Percentiles rank a stretch among this genome's conserved stretches.
phyloP scores from a whole-genome alignment of 345 rosid genomes.

The Brassica nigra region DNA sequence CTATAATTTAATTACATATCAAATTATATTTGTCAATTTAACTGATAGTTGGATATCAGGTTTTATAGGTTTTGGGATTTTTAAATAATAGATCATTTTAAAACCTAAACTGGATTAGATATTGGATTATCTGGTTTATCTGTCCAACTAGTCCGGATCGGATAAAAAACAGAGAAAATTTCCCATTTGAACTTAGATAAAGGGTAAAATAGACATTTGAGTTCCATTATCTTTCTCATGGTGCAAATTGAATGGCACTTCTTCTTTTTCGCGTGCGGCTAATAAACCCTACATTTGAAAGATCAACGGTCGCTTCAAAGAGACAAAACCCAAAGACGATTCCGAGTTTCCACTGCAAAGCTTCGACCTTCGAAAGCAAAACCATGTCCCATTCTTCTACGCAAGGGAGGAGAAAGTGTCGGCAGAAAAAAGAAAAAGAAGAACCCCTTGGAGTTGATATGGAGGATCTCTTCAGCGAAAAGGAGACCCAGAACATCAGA shows the following conservation, averaged over 20 bases:
- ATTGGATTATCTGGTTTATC: too few relatives aligned
- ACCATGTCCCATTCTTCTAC: slow-evolving; percentile 26
- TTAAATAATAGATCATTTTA: too few relatives aligned
- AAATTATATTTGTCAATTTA: too few relatives aligned
- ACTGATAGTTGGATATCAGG: too few relatives aligned
- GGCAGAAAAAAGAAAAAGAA: slow-evolving; percentile 11
- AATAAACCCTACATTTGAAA: slow-evolving; percentile 36
- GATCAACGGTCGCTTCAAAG: slow-evolving; percentile 35
- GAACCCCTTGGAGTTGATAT: slow-evolving; percentile 48
- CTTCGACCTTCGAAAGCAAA: slow-evolving; percentile 11
- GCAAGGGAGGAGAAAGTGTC: slow-evolving; percentile 17
- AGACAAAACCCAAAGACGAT: slow-evolving; percentile 6
- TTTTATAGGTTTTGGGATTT: too few relatives aligned
- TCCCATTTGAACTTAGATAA: neutral
- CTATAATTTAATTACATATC: too few relatives aligned
- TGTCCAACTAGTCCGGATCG: too few relatives aligned
- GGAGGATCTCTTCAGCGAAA: slow-evolving; percentile 68
- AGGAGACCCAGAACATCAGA: slow-evolving; percentile 57
- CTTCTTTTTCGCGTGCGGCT: neutral
- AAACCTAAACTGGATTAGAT: too few relatives aligned
- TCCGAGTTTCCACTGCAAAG: neutral
- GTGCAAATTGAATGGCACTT: slow-evolving; percentile 6
- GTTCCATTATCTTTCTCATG: neutral
- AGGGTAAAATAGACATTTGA: neutral
- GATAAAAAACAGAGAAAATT: too few relatives aligned